A percentile compares a stretch with the other conserved stretches of the same genome.
Conservation (phyloP, 129 eudicot genomes). For the Mikania micrantha region DNA sequence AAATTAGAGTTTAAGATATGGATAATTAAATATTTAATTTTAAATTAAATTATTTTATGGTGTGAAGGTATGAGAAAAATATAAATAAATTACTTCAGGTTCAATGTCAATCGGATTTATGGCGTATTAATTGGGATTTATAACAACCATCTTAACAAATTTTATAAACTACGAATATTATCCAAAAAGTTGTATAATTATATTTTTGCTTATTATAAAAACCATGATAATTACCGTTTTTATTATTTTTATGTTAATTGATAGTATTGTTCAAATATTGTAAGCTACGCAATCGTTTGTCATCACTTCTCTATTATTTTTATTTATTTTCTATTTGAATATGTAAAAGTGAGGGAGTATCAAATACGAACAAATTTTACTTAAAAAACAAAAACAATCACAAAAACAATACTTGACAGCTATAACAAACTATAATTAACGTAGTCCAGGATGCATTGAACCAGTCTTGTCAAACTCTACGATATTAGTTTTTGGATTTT, state of each 20-base stretch:
- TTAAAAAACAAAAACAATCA: too few species aligned
- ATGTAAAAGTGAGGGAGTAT: too few species aligned
- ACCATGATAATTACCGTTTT: background rate
- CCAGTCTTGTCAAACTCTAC: too few species aligned
- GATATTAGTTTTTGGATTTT: too few species aligned
- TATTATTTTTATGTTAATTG: background rate
- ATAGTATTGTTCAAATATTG: background rate
- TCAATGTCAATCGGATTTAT: constrained; percentile 11
- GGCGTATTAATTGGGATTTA: constrained; percentile 18
- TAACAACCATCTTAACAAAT: constrained; percentile 14
- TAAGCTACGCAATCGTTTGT: too few species aligned
- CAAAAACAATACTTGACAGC: too few species aligned
- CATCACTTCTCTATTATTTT: too few species aligned
- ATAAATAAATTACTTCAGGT: constrained; percentile 6
- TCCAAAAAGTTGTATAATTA: background rate
- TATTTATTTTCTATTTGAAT: too few species aligned
- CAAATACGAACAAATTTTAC: too few species aligned
- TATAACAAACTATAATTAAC: too few species aligned
- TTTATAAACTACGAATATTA: constrained; percentile 3
- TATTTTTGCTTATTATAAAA: background rate
- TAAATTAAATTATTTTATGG: background rate
- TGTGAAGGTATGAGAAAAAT: background rate
- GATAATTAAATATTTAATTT: background rate
- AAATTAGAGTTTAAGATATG: background rate
- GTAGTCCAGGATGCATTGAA: too few species aligned